phyloP scores from a whole-genome alignment of 495 filamentous ascomycete genomes.

The Durotheca rogersii region DNA sequence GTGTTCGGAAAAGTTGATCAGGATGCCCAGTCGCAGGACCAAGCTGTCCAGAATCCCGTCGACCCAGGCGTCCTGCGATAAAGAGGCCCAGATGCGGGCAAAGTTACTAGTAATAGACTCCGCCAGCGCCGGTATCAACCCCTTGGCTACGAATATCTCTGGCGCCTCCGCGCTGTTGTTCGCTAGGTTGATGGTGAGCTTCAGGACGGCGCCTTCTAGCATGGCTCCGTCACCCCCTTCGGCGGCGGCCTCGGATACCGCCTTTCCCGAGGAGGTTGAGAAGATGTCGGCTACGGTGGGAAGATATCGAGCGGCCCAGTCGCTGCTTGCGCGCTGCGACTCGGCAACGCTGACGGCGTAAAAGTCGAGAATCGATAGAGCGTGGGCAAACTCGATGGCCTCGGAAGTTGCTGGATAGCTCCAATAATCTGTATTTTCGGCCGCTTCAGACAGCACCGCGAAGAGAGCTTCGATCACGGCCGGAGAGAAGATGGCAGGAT shows the following conservation, averaged over 20 bases:
- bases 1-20: conserved; percentile 88
- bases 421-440: conserved; percentile 37
- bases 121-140: conserved; percentile 58
- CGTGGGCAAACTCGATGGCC: conserved; percentile 42
- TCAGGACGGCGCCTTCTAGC: conserved; percentile 52
- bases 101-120: conserved; percentile 42
- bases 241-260: conserved; percentile 16
- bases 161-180: conserved; percentile 75
- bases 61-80: conserved; percentile 39
- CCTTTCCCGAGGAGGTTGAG: conserved; percentile 26
- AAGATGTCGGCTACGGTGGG: conserved; percentile 44
- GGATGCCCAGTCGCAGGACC: conserved; percentile 75
- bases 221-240: conserved; percentile 36
- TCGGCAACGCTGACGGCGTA: conserved; percentile 46
- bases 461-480: conserved; percentile 54
- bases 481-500: conserved; percentile 48
- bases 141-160: conserved; percentile 59
- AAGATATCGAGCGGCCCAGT: conserved; percentile 44
- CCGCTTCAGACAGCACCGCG: conserved; percentile 44
- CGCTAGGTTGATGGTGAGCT: conserved; percentile 81
- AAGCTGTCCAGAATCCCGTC: conserved; percentile 62
- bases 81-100: conserved; percentile 44
- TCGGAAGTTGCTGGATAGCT: conserved; percentile 33
- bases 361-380: conserved; percentile 45
- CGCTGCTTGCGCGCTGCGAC: conserved; percentile 30